phyloP scores from a whole-genome alignment of 2,329 filamentous ascomycete species.

The Sclerotinia borealis region DNA sequence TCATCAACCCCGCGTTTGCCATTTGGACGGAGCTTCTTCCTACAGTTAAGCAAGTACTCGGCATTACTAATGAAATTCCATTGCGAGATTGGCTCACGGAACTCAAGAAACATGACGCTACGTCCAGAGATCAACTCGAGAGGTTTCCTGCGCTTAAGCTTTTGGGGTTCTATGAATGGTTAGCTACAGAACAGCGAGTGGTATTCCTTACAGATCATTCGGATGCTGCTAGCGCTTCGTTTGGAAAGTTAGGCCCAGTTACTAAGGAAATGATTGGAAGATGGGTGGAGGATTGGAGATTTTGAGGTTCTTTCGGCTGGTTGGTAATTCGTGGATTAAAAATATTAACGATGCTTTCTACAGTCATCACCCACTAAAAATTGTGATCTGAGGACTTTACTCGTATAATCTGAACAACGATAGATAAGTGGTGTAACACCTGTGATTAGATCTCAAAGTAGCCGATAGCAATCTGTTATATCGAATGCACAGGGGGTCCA shows the following conservation, averaged over 20 bases:
- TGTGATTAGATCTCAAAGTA: no score
- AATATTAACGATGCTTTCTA: neutral
- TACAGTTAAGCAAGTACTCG: neutral
- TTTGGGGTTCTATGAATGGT: constrained; percentile 31
- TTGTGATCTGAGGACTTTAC: neutral
- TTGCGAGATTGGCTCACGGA: neutral
- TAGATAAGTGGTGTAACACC: no score
- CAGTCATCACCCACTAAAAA: neutral
- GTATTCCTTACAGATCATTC: constrained; percentile 13
- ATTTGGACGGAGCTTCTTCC: neutral
- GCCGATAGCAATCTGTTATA: no score
- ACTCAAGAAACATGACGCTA: neutral
- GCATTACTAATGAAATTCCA: neutral
- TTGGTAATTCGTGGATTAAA: neutral
- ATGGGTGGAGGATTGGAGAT: constrained; percentile 34
- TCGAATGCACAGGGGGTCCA: no score
- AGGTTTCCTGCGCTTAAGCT: constrained; percentile 46
- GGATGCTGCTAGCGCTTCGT: constrained; percentile 21
- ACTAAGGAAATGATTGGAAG: constrained; percentile 31
- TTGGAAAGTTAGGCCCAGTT: constrained; percentile 27
- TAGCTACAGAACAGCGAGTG: constrained; percentile 17
- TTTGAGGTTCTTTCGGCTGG: neutral
- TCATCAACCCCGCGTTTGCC: neutral
- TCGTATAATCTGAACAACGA: no score
- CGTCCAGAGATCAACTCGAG: constrained; percentile 34